Percentiles rank a stretch among this genome's conserved stretches.
Evolutionary conservation across 169 alveolate genomes (phyloP).

Genomic region (Plasmodium inui): DNA sequence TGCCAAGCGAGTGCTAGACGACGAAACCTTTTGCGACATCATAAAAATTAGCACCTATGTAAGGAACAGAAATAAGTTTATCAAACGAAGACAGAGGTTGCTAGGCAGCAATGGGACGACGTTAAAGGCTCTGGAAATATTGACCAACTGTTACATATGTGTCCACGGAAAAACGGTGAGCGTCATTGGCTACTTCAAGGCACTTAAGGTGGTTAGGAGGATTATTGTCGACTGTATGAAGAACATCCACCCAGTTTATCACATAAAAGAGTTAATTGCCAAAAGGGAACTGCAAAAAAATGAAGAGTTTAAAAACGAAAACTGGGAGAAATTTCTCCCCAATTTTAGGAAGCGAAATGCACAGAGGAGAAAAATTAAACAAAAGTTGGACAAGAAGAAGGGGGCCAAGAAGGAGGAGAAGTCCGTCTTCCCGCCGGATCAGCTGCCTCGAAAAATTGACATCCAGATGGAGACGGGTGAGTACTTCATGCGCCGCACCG

Average conservation of each 20-base stretch:
- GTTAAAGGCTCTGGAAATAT: constrained; percentile 97
- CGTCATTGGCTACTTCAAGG: constrained; percentile 96
- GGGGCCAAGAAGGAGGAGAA: constrained; percentile 19
- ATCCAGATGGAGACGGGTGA: constrained; percentile 97
- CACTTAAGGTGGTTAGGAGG: constrained; percentile 94
- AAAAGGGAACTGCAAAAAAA: constrained; percentile 98
- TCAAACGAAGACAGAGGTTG: constrained; percentile 98
- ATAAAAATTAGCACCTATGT: constrained; percentile 96
- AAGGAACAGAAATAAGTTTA: constrained; percentile 96
- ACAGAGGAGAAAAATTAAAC: constrained; percentile 87
- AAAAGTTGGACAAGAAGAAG: constrained; percentile 41
- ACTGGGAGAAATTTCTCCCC: constrained; percentile 98
- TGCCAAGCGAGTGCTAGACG: constrained; percentile 97
- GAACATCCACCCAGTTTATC: constrained; percentile 99
- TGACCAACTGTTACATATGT: constrained; percentile 98
- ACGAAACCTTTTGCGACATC: constrained; percentile 95
- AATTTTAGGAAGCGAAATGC: constrained; percentile 97
- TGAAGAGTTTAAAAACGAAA: constrained; percentile 92
- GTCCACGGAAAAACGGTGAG: constrained; percentile 99
- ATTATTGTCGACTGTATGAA: constrained; percentile 98
- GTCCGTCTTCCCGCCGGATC: constrained; percentile 65
- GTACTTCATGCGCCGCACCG: constrained; percentile 86
- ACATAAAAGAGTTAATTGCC: constrained; percentile 98
- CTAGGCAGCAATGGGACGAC: constrained; percentile 99
- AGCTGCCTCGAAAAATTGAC: constrained; percentile 98